Conservation (phyloP, 345 rosid species). For the Limnanthes douglasii region DNA sequence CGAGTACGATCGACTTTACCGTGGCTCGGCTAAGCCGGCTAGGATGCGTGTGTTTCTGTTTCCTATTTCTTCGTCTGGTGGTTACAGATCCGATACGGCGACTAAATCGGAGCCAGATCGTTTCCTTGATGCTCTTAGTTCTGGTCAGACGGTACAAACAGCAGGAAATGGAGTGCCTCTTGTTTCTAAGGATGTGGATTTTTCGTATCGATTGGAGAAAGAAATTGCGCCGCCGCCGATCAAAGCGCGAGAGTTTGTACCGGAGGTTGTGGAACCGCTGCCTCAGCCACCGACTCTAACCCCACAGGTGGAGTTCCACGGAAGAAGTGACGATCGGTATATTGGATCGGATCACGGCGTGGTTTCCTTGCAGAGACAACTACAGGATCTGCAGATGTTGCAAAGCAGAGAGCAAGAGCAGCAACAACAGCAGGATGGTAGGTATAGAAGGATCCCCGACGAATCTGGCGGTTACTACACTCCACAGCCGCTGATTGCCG, state of each 20-base stretch:
- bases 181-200: conserved; percentile 38
- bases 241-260: conserved; percentile 12
- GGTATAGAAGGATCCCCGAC: conserved; percentile 22
- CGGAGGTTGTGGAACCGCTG: conserved; percentile 13
- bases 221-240: conserved; percentile 18
- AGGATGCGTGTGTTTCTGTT: conserved; percentile 82
- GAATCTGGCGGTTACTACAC: conserved; percentile 30
- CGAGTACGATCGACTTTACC: conserved; percentile 74
- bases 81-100: conserved; percentile 39
- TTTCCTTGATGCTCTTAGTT: conserved; percentile 60
- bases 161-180: conserved; percentile 16
- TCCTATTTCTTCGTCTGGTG: conserved; percentile 15
- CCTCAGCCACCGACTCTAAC: conserved; percentile 11
- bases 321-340: conserved; percentile 13
- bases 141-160: conserved; percentile 25
- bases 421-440: conserved; percentile 30
- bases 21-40: conserved; percentile 57
- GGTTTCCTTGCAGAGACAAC: conserved; percentile 38
- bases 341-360: conserved; percentile 27
- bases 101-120: conserved; percentile 57
- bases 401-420: conserved; percentile 49
- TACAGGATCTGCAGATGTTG: conserved; percentile 67
- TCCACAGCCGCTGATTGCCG: conserved; percentile 9
- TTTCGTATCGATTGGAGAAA: conserved; percentile 65
- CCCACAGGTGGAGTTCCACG: conserved; percentile 8